Evolutionary conservation across 2,329 filamentous ascomycete species (phyloP).

Genomic region (Aspergillus glaucus): DNA sequence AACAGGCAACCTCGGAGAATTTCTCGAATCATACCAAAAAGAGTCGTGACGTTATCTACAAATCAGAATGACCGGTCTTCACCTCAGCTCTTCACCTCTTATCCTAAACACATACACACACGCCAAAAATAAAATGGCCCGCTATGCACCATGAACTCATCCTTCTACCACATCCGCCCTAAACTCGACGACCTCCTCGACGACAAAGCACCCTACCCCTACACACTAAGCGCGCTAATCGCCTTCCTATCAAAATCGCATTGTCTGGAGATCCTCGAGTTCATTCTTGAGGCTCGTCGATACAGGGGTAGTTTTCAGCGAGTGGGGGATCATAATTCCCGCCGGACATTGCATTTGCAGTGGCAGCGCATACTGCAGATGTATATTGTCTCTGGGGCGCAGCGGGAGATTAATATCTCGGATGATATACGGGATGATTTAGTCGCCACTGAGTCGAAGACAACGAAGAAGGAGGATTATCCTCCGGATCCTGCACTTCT

Average conservation of each 20-base stretch:
- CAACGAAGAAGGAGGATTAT: not conserved
- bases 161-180: slow-evolving; percentile 44
- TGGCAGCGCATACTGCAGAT: not conserved
- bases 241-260: slow-evolving; percentile 89
- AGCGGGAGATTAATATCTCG: slow-evolving; percentile 1
- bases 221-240: slow-evolving; percentile 82
- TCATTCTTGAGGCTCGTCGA: slow-evolving; percentile 80
- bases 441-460: not conserved
- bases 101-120: too few species aligned
- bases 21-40: not conserved
- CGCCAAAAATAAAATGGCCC: too few species aligned
- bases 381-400: not conserved
- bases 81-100: too few species aligned
- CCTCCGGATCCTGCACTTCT: not conserved
- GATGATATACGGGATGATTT: not conserved
- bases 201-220: slow-evolving; percentile 74
- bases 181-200: slow-evolving; percentile 75
- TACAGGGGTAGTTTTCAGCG: slow-evolving; percentile 61
- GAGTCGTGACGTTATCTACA: not conserved
- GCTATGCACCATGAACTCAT: not conserved
- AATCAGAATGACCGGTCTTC: too few species aligned
- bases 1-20: not conserved
- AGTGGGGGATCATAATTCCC: slow-evolving; percentile 14
- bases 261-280: slow-evolving; percentile 86
- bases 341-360: not conserved